Base-by-base conservation (phyloP, 257 asterid genomes). In the Solanum dulcamara region DNA sequence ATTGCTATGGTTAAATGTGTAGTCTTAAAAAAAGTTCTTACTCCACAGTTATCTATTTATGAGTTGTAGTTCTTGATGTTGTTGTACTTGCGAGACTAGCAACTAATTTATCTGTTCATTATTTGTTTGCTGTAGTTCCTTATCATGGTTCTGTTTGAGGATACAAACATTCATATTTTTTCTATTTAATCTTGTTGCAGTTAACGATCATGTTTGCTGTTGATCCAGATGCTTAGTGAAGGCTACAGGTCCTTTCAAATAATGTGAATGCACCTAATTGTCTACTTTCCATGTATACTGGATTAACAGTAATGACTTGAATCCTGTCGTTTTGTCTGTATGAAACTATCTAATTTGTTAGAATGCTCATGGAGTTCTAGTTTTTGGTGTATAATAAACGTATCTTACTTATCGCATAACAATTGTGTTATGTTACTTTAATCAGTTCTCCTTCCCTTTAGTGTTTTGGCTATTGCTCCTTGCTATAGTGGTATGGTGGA, bases 321-420 rank as follows among this genome's bases (percentile, higher is more conserved):
- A 37, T 37, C 9, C 0, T 79, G 51, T 85, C 9, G 38, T 64
- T 9, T 64, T 64, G 38, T 64, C 7, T 88, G 89, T 88, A 74
- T 88, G 67, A 88, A 85, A 89, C 89, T 85, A 84, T 84, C 87
- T 86, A 87, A 88, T 81, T 84, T 71, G 30, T 86, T 44, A 30
- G 70, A 83, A 87, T 84, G 85, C 83, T 71, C 86, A 89, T 86
- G 92, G 88, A 83, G 86, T 85, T 87, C 81, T 81, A 83, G 89
- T 77, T 90, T 86, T 68, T 87, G 81, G 84, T 91, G 90, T 85
- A 86, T 15, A 18, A 87, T 86, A 89, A 91, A 62, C 87, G 86
- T 35, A 48, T 0, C 38, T 68, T 53, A 30, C 48, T 46, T 17
- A 11, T 28, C 33, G 35, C 81, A 7, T 75, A 75, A 42, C 50